Evolutionary conservation across 805 yeast species (phyloP).

Genomic region (Yarrowia sp.): DNA sequence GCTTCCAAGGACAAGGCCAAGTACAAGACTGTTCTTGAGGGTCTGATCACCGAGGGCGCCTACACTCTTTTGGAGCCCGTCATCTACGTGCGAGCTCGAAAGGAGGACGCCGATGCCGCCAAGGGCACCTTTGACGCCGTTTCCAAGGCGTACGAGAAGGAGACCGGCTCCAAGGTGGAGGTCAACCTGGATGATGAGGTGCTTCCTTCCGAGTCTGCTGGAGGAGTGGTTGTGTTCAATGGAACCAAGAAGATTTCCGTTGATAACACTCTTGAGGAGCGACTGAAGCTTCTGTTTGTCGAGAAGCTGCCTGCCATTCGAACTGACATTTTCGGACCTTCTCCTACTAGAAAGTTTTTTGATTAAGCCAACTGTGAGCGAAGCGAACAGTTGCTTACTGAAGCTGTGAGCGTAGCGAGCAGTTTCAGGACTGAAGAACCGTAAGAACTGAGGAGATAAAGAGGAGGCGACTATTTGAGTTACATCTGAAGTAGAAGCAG

Average conservation of each 20-base stretch:
- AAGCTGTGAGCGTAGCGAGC: too few relatives aligned
- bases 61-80: constrained; percentile 69
- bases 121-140: constrained; percentile 63
- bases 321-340: constrained; percentile 71
- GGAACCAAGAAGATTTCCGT: constrained; percentile 80
- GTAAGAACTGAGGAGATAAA: too few relatives aligned
- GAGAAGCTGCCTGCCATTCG: constrained; percentile 91
- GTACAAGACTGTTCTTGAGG: constrained; percentile 68
- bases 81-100: constrained; percentile 63
- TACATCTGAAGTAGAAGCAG: background rate
- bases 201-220: constrained; percentile 66
- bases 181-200: constrained; percentile 57
- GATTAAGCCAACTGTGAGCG: constrained; percentile 47
- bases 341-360: constrained; percentile 84
- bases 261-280: constrained; percentile 90
- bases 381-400: too few relatives aligned
- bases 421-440: too few relatives aligned
- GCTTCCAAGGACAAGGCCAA: constrained; percentile 53
- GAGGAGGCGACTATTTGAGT: too few relatives aligned
- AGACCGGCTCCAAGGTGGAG: constrained; percentile 56
- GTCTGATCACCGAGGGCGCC: constrained; percentile 70
- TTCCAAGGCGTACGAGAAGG: constrained; percentile 58
- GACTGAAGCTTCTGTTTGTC: constrained; percentile 76
- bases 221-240: constrained; percentile 78
- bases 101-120: constrained; percentile 57